phyloP scores from a whole-genome alignment of 2,329 filamentous ascomycete species.

The Venturia pyrina region DNA sequence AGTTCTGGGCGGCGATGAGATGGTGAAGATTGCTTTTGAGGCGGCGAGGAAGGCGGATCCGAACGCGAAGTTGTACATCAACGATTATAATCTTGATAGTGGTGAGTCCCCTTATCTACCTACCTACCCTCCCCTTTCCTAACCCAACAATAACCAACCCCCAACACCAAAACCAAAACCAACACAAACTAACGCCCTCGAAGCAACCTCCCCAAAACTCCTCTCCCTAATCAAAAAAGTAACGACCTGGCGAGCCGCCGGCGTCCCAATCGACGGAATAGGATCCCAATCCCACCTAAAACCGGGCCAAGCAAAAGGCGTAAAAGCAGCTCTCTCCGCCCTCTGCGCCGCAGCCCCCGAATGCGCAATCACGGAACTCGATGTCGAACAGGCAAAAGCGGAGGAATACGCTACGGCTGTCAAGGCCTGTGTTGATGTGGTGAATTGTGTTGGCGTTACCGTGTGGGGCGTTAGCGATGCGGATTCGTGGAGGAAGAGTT shows the following conservation, averaged over 20 bases:
- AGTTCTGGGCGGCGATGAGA: constrained; percentile 56
- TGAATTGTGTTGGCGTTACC: constrained; percentile 56
- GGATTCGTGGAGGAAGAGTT: constrained; percentile 31
- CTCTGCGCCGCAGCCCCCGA: constrained; percentile 45
- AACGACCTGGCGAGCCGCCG: constrained; percentile 51
- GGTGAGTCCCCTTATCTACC: no score
- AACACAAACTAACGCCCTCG: no score
- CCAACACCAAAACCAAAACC: no score
- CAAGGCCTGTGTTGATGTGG: constrained; percentile 47
- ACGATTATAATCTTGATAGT: constrained; percentile 55
- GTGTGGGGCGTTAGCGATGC: constrained; percentile 45
- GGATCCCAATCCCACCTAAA: constrained; percentile 48
- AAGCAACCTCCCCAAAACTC: constrained; percentile 42
- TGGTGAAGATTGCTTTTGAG: constrained; percentile 59
- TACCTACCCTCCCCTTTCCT: no score
- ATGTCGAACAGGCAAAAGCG: constrained; percentile 49
- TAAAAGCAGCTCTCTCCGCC: constrained; percentile 40
- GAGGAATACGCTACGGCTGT: constrained; percentile 46
- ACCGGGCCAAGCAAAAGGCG: constrained; percentile 34
- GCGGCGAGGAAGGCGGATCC: constrained; percentile 59
- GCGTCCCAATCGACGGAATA: constrained; percentile 57
- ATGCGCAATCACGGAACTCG: constrained; percentile 57
- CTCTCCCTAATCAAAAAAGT: constrained; percentile 48
- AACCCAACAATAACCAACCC: no score
- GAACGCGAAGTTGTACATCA: constrained; percentile 62